Base-by-base conservation (phyloP, 768 basidiomycete genomes). In the Piloderma croceum region DNA sequence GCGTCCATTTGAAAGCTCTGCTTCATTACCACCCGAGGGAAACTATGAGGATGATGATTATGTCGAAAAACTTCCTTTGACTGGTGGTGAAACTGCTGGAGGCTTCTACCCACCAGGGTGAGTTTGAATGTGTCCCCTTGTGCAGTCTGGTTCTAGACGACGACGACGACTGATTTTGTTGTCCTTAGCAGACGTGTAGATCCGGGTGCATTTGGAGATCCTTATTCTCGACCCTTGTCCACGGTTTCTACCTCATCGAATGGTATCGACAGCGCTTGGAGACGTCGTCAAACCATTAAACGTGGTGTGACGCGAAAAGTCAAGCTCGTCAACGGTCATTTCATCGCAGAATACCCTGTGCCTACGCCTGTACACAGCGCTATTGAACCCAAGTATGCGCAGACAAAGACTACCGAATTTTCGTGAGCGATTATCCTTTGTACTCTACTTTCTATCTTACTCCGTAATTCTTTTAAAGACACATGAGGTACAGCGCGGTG, bases 401-500 rank as follows among this genome's bases (percentile, higher is more conserved):
- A 62, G 43, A 76, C 75, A 38, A 86, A 70, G 48, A 81, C 83
- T 12, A 92, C 81, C 2, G 94, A 97, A 61, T 98, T 98, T 64
- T 84, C 90, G 87, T 91, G 52, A 61, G 86, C 69, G 7, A 23
- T 39, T 18, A 21, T 17, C 21, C 24, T 18, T 29, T 41, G 24
- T 24, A 3, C 36, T 18, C 23, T 47, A 22, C 19, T 27, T 20
- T 34, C 12, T 24, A 18, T 21, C 24, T 37, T 36, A 29, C 15
- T 44, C 48, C 27, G 42, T 18, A 4, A 25, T 5, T 22, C 15
- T 19, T 33, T 24, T 37, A 5, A 45, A 84, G 81, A 24, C 90
- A 96, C 62, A 90, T 96, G 88, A 76, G 91, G 31, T 96, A 94
- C 65, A 92, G 83, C 31, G 92, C 91, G 13, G 90, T 89, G 13